These are phyloP conservation scores for Kandelia obovata DNA, from an alignment of 345 rosid genomes.

Conservation along the genomic window DNA sequence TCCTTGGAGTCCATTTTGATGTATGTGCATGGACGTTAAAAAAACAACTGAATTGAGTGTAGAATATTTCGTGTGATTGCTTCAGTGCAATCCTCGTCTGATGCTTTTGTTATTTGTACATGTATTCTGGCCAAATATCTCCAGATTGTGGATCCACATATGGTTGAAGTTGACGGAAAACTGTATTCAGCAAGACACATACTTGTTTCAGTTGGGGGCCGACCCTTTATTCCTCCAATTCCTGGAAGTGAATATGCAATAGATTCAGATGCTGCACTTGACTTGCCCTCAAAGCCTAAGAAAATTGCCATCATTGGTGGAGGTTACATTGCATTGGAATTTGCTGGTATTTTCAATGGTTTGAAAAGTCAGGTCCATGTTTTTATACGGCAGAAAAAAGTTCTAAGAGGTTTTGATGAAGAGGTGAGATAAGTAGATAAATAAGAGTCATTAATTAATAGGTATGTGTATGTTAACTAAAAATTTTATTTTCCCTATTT, in stretches of 20 bases:
- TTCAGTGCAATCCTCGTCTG: neutral
- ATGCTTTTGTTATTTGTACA: neutral
- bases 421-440: conserved; percentile 43
- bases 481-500: neutral
- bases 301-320: conserved; percentile 89
- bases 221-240: conserved; percentile 86
- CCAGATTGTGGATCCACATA: conserved; percentile 81
- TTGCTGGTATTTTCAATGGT: conserved; percentile 89
- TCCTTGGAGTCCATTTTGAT: neutral
- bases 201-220: conserved; percentile 84
- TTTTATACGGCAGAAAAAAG: conserved; percentile 88
- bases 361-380: conserved; percentile 80
- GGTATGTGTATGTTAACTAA: neutral
- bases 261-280: conserved; percentile 97
- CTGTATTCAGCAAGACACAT: conserved; percentile 64
- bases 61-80: too few species aligned
- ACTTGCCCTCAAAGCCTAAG: conserved; percentile 77
- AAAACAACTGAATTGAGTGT: too few species aligned
- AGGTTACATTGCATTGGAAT: conserved; percentile 86
- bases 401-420: conserved; percentile 93
- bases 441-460: conserved; percentile 5
- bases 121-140: conserved; percentile 8
- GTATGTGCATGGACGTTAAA: too few species aligned
- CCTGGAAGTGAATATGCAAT: conserved; percentile 79
- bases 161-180: conserved; percentile 84